Evolutionary conservation across 148 eudicot genomes (phyloP).

Genomic region (Tetragonia tetragonoides): DNA sequence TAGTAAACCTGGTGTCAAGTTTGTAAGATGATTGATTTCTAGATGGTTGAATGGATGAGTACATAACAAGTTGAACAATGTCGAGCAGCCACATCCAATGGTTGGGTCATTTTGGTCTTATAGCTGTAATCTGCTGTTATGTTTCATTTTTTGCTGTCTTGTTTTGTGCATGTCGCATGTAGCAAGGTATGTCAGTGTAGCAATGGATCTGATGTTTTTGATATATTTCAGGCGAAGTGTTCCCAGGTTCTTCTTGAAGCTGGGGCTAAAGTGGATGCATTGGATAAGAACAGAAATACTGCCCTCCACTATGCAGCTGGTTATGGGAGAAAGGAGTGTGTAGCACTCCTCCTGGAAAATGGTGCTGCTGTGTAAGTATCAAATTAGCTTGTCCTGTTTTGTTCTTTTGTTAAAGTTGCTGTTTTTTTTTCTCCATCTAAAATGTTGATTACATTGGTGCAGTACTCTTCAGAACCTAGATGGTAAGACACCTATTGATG

Average conservation of each 20-base stretch:
- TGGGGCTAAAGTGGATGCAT: conserved; percentile 89
- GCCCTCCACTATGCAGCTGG: conserved; percentile 99
- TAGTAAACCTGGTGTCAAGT: not conserved
- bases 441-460: conserved; percentile 24
- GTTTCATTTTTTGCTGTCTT: not conserved
- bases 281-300: conserved; percentile 97
- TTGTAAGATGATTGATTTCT: not conserved
- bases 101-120: not conserved
- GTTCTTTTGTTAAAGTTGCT: not conserved
- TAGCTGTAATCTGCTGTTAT: not conserved
- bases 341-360: conserved; percentile 78
- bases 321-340: conserved; percentile 97
- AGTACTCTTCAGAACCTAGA: conserved; percentile 94
- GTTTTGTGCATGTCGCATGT: not conserved
- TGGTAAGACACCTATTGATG: conserved; percentile 93
- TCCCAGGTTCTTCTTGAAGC: conserved; percentile 87
- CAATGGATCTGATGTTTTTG: conserved; percentile 10
- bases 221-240: conserved; percentile 65
- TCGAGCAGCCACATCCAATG: not conserved
- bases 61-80: not conserved
- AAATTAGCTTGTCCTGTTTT: not conserved
- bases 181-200: not conserved
- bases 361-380: conserved; percentile 95
- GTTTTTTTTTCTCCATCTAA: conserved; percentile 1
- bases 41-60: not conserved